A percentile compares a stretch with the other conserved stretches of the same genome.
phyloP scores from a whole-genome alignment of 495 filamentous ascomycete genomes.

The Aspergillus asperescens region DNA sequence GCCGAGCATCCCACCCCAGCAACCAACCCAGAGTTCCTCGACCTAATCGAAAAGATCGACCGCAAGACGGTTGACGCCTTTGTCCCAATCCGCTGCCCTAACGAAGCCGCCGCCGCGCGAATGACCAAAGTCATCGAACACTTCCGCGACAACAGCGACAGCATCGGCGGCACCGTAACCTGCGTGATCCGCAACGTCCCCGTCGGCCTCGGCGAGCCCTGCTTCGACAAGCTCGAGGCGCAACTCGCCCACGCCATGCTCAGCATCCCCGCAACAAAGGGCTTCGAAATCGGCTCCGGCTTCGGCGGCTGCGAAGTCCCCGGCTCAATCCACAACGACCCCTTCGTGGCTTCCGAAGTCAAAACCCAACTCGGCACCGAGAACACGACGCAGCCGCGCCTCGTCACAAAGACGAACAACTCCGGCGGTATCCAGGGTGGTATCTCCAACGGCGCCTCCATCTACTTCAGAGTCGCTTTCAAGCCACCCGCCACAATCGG shows the following conservation, averaged over 20 bases:
- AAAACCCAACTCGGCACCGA: conserved; percentile 27
- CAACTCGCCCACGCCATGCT: conserved; percentile 94
- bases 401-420: conserved; percentile 94
- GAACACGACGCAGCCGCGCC: conserved; percentile 43
- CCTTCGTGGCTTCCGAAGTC: conserved; percentile 61
- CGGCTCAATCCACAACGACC: conserved; percentile 89
- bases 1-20: conserved; percentile 63
- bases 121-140: conserved; percentile 80
- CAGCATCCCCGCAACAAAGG: conserved; percentile 93
- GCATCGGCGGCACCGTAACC: conserved; percentile 92
- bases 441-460: conserved; percentile 88
- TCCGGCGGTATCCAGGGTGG: conserved; percentile 95
- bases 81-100: conserved; percentile 82
- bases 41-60: conserved; percentile 66
- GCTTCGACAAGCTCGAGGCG: conserved; percentile 95
- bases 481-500: conserved; percentile 96
- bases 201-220: conserved; percentile 84
- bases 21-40: conserved; percentile 80
- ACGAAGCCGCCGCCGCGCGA: conserved; percentile 52
- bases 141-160: conserved; percentile 75
- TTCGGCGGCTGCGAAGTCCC: conserved; percentile 85
- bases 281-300: conserved; percentile 93
- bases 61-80: conserved; percentile 76
- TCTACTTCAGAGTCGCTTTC: conserved; percentile 95
- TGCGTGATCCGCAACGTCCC: conserved; percentile 93